phyloP scores from a whole-genome alignment of 768 basidiomycete species.

The Macrolepiota albuminosa region DNA sequence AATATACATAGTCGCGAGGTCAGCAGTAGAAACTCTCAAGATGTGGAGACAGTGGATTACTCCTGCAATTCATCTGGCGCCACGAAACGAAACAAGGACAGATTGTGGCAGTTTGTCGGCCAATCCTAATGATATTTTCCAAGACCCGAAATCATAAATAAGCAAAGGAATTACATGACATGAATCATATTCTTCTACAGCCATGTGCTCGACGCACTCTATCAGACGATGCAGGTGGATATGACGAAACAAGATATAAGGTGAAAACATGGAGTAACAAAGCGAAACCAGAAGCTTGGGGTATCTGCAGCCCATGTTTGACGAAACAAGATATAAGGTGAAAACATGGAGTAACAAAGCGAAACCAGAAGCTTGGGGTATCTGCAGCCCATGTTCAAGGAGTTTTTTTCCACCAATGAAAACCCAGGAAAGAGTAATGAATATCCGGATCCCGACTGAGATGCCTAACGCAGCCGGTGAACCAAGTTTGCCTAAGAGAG shows the following conservation, averaged over 20 bases:
- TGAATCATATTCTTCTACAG: not conserved
- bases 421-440: conserved; percentile 63
- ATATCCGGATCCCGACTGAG: conserved; percentile 54
- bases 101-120: not conserved
- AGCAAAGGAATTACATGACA: not conserved
- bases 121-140: not conserved
- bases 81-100: not conserved
- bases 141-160: not conserved
- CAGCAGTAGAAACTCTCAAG: not conserved
- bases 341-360: not conserved
- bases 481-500: conserved; percentile 55
- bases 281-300: not conserved
- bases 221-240: not conserved
- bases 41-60: not conserved
- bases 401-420: conserved; percentile 46
- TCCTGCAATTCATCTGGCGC: not conserved
- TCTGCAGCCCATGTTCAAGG: not conserved
- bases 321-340: not conserved
- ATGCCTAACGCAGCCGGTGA: conserved; percentile 63
- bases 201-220: not conserved
- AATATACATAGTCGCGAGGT: conserved; percentile 22
- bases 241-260: not conserved
- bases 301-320: not conserved
- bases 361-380: not conserved
- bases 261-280: not conserved